phyloP scores from a whole-genome alignment of 2,329 filamentous ascomycete species.

The Trichoderma hamatum region DNA sequence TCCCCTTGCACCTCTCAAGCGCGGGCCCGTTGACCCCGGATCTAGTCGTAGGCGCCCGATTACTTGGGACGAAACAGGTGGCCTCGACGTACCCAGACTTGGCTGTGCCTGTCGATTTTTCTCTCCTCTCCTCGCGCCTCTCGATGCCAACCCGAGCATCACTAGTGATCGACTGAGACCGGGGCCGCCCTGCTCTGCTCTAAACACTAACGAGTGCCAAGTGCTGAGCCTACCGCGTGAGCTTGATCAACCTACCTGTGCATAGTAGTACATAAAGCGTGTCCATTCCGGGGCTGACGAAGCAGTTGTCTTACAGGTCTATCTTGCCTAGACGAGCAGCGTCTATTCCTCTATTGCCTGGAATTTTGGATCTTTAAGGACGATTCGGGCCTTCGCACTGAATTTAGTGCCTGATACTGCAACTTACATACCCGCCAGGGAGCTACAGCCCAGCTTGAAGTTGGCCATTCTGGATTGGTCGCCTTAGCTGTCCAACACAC shows the following conservation, averaged over 20 bases:
- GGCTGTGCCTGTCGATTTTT: constrained; percentile 24
- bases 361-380: constrained; percentile 26
- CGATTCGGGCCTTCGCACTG: constrained; percentile 28
- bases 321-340: constrained; percentile 26
- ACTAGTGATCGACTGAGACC: constrained; percentile 26
- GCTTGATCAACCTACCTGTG: constrained; percentile 21
- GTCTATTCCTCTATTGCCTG: constrained; percentile 23
- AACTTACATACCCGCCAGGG: constrained; percentile 24
- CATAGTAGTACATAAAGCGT: constrained; percentile 27
- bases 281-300: constrained; percentile 27
- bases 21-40: constrained; percentile 25
- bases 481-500: constrained; percentile 26
- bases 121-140: constrained; percentile 1
- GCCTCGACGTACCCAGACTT: constrained; percentile 19
- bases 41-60: constrained; percentile 28
- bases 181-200: constrained; percentile 24
- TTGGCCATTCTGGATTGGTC: constrained; percentile 27
- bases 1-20: constrained; percentile 22
- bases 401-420: constrained; percentile 27
- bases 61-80: constrained; percentile 27
- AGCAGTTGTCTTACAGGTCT: constrained; percentile 26
- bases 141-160: constrained; percentile 24
- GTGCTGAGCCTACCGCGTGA: constrained; percentile 20
- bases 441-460: constrained; percentile 18
- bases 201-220: constrained; percentile 9